Conservation (phyloP, 805 yeast species). For the Yarrowia hollandica region DNA sequence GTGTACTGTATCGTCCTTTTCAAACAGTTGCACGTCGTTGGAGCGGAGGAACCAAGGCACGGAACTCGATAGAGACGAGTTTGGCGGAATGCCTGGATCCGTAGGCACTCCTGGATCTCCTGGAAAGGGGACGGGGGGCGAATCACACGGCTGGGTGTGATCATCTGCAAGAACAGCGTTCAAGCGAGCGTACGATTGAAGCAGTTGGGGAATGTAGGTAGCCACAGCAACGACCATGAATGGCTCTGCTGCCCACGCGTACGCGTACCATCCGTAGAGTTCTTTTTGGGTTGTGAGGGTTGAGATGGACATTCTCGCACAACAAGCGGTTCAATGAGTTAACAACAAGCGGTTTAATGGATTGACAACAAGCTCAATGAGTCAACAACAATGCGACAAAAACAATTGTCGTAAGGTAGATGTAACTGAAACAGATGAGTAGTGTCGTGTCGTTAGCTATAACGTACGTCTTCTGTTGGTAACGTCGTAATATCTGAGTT, state of each 20-base stretch:
- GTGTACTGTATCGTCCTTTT: neutral
- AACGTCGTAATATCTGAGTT: no score
- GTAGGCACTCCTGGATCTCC: slow-evolving; percentile 36
- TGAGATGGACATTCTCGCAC: no score
- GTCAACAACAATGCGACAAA: no score
- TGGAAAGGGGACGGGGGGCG: slow-evolving; percentile 41
- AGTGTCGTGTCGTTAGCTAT: no score
- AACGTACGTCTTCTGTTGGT: no score
- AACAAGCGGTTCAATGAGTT: no score
- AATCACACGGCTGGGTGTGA: slow-evolving; percentile 55
- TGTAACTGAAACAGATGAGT: no score
- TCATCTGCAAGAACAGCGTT: slow-evolving; percentile 67
- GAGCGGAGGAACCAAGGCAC: slow-evolving; percentile 18
- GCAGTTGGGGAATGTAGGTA: slow-evolving; percentile 69
- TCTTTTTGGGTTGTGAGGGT: slow-evolving; percentile 40
- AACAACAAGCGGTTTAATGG: no score
- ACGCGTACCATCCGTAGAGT: slow-evolving; percentile 66
- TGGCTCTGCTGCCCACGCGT: slow-evolving; percentile 77
- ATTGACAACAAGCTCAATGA: no score
- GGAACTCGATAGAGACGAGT: slow-evolving; percentile 26
- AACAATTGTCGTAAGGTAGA: no score
- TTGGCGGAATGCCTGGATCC: neutral
- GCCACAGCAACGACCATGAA: slow-evolving; percentile 77
- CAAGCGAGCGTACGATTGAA: slow-evolving; percentile 70
- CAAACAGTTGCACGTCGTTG: neutral